Evolutionary conservation across 768 basidiomycete genomes (phyloP).

Genomic region (Crepidotus variabilis): DNA sequence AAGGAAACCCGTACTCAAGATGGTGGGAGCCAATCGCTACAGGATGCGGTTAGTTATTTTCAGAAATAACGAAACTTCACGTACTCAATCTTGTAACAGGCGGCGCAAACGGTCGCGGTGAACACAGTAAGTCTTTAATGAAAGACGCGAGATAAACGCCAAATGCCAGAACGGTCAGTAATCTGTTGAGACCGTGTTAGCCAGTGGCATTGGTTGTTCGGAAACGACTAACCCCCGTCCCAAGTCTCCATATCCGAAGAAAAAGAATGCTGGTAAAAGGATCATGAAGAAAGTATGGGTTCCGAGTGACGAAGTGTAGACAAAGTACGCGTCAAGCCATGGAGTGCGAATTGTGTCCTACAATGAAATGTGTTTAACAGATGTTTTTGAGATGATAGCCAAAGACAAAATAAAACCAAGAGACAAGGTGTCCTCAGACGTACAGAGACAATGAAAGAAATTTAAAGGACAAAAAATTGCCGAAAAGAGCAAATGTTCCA

Average conservation of each 20-base stretch:
- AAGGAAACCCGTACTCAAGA: conserved; percentile 93
- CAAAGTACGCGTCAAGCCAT: conserved; percentile 77
- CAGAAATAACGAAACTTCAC: conserved; percentile 17
- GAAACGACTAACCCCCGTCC: conserved; percentile 64
- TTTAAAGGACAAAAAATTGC: not conserved
- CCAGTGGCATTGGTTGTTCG: not conserved
- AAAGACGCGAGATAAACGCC: conserved; percentile 89
- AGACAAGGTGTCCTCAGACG: not conserved
- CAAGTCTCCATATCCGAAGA: conserved; percentile 74
- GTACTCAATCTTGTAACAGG: conserved; percentile 87
- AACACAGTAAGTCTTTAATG: conserved; percentile 85
- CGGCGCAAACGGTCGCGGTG: conserved; percentile 86
- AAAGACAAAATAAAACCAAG: not conserved
- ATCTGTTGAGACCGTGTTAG: conserved; percentile 30
- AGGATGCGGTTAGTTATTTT: not conserved
- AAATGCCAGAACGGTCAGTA: conserved; percentile 65
- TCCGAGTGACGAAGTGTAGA: conserved; percentile 75
- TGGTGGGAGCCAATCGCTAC: conserved; percentile 77
- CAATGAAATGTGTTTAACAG: conserved; percentile 2
- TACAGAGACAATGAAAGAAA: not conserved
- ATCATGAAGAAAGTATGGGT: conserved; percentile 95
- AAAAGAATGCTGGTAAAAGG: conserved; percentile 80
- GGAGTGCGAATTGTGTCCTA: conserved; percentile 56
- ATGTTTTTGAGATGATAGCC: not conserved
- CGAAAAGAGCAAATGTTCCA: not conserved